Evolutionary conservation across 108 stramenopile species (phyloP).

Genomic region (Cyclotella baltica): DNA sequence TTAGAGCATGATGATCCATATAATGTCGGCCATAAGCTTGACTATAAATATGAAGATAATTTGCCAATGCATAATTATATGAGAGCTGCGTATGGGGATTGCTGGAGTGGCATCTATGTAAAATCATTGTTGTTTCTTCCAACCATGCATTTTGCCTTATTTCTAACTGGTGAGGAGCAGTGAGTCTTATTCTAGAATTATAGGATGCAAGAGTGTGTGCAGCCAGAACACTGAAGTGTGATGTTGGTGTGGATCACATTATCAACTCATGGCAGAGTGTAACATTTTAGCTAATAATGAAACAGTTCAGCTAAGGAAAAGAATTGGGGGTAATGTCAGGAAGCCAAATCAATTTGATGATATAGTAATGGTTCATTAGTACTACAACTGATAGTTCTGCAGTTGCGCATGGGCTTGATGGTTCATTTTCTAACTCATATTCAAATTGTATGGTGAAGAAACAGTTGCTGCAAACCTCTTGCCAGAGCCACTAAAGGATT

Average conservation of each 20-base stretch:
- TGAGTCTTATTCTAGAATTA: constrained; percentile 55
- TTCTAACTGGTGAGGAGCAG: constrained; percentile 35
- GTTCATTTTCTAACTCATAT: neutral
- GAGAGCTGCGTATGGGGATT: constrained; percentile 74
- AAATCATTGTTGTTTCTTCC: constrained; percentile 87
- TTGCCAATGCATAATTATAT: constrained; percentile 87
- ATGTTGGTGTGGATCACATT: constrained; percentile 72
- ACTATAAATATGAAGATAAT: constrained; percentile 85
- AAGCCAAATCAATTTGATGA: constrained; percentile 54
- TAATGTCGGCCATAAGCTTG: constrained; percentile 84
- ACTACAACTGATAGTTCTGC: constrained; percentile 31
- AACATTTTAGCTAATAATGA: constrained; percentile 52
- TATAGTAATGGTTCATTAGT: constrained; percentile 28
- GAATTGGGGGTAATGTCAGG: constrained; percentile 14
- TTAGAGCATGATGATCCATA: constrained; percentile 69
- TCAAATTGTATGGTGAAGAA: constrained; percentile 52
- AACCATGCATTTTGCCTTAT: constrained; percentile 60
- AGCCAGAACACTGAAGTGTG: constrained; percentile 65
- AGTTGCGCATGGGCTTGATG: constrained; percentile 22
- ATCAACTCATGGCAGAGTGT: constrained; percentile 71
- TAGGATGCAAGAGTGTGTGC: constrained; percentile 77
- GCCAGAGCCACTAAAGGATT: constrained; percentile 59
- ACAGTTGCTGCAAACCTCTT: constrained; percentile 69
- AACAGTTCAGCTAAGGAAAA: constrained; percentile 23
- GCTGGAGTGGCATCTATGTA: constrained; percentile 84